Base-by-base conservation (phyloP, 306 rosid species). In the Cicer pinnatifidum region DNA sequence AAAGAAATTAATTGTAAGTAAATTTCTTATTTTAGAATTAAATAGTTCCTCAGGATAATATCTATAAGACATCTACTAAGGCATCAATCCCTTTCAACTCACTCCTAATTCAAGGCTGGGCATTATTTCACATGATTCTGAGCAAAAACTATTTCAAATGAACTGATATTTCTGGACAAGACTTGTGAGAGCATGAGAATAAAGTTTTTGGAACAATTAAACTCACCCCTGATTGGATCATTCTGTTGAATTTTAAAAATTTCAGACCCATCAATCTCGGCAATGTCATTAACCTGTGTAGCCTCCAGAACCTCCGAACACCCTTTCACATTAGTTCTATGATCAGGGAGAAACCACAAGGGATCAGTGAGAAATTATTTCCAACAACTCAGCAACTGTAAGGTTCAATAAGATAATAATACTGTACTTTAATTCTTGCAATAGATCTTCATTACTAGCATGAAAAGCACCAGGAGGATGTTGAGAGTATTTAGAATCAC, bases 191-290 rank as follows among this genome's bases (percentile, higher is more conserved):
- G 44, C 47, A 10, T 72, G 64, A 64, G 58, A 73, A 45, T 17
- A 68, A 15, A 75, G 23, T 60, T 80, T 59, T 54, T 20, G 64
- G 19, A 70, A 67, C 57, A 80, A 40, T 56, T 62, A 38, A 50
- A 69, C 76, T 78, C 78, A 91, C 99, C 96, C 71, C 81, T 72
- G 53, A 52, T 53, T 78, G 87, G 66, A 38, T 77, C 80, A 35
- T 35, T 76, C 75, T 75, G 82, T 81, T 79, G 84, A 82, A 75
- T 67, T 63, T 74, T 69, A 23, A 79, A 75, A 75, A 63, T 17
- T 61, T 40, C 75, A 46, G 85, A 80, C 73, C 71, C 71, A 61
- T 67, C 79, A 78, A 28, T 75, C 72, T 76, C 70, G 17, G 74
- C 76, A 45, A 11, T 67, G 70, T 57, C 79, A 52, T 68, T 63